phyloP scores from a whole-genome alignment of 2,329 filamentous ascomycete genomes.

The Alternaria sp. region DNA sequence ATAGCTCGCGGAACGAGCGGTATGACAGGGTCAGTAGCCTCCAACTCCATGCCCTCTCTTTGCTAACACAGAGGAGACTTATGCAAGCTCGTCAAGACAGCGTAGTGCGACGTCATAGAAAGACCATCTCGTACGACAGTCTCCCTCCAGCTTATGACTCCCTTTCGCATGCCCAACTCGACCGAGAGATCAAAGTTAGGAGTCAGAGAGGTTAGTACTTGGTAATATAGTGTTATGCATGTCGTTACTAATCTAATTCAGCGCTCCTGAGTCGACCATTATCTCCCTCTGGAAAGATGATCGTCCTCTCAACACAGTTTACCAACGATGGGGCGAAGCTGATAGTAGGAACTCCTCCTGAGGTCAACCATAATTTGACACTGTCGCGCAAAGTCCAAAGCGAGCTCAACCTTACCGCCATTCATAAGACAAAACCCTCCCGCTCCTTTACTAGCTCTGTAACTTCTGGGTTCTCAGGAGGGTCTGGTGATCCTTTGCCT shows the following conservation, averaged over 20 bases:
- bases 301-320: constrained; percentile 51
- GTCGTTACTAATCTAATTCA: constrained; percentile 14
- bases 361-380: constrained; percentile 11
- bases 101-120: constrained; percentile 42
- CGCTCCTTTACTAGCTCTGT: constrained; percentile 20
- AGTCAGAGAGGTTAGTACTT: constrained; percentile 37
- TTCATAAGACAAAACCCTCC: constrained; percentile 10
- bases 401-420: constrained; percentile 35
- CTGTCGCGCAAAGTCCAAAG: constrained; percentile 44
- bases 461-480: constrained; percentile 47
- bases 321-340: constrained; percentile 37
- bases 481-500: constrained; percentile 41
- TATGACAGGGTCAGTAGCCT: constrained; percentile 44
- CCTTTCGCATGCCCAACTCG: constrained; percentile 31
- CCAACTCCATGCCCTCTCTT: not conserved
- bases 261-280: constrained; percentile 38
- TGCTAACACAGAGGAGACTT: constrained; percentile 36
- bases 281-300: constrained; percentile 54
- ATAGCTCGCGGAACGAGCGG: constrained; percentile 54
- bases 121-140: constrained; percentile 24
- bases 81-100: constrained; percentile 54
- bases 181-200: constrained; percentile 35
- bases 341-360: constrained; percentile 46
- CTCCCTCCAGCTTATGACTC: constrained; percentile 15
- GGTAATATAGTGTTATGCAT: not conserved